Evolutionary conservation across 768 basidiomycete genomes (phyloP), one percentile per base, ranked within the genome.

Genomic region (Antrodiella citrinella): DNA sequence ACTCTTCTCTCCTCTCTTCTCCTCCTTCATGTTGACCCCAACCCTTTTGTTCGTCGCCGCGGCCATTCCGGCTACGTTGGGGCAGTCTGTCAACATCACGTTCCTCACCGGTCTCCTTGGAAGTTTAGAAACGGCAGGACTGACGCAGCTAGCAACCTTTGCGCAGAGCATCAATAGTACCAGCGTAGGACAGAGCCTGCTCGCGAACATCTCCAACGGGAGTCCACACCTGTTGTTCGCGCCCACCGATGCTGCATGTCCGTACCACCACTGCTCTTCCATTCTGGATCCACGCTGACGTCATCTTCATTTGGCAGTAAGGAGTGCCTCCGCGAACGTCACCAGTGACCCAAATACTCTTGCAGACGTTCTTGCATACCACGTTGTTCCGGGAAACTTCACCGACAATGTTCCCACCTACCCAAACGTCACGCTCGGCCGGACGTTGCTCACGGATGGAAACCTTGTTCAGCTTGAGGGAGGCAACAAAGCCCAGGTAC

Each of bases 351-450:
- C 59, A 3, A 67, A 63, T 13, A 45, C 56, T 19, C 57, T 84
- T 10, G 72, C 76, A 38, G 66, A 79, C 53, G 64, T 77, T 39
- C 53, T 84, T 35, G 67, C 78, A 4, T 83, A 82, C 60, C 82
- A 83, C 61, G 62, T 82, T 53, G 67, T 83, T 5, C 57, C 70
- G 44, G 80, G 81, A 21, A 69, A 78, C 52, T 74, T 80, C 61
- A 51, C 67, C 40, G 68, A 72, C 3, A 52, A 65, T 9, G 67
- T 72, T n/a, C 64, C 67, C 10, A 62, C 65, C 13, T 75, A 67
- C 50, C 82, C 84, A 1, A 78, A 76, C 56, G 69, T 73, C 54
- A 85, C 84, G 0, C 65, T 89, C 48, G 82, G 80, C 1, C 75
- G 81, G 38, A 82, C 85, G 0, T 66, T 82, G n/a, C 70, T 86